Conservation (phyloP, 768 basidiomycete genomes). For the Xerocomellus intermedius region DNA sequence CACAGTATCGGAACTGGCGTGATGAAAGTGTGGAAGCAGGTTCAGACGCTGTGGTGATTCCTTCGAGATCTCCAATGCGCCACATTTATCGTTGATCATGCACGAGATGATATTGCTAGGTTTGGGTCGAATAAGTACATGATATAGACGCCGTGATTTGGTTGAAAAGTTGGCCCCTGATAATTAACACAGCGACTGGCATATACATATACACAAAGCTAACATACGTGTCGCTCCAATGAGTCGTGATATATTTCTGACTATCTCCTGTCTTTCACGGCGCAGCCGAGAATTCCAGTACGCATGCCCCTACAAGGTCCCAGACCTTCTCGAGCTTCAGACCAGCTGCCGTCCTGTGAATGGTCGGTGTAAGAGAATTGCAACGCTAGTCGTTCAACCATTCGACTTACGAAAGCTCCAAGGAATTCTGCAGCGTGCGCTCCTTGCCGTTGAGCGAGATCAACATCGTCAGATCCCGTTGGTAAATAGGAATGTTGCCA, state of each 20-base stretch:
- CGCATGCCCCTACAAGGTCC: conserved; percentile 28
- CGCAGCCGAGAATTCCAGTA: conserved; percentile 26
- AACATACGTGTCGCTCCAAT: not conserved
- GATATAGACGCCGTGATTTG: not conserved
- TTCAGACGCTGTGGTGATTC: conserved; percentile 32
- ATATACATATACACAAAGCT: no score
- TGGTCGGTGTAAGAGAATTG: not conserved
- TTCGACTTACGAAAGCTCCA: conserved; percentile 29
- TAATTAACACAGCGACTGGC: no score
- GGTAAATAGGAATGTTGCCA: conserved; percentile 29
- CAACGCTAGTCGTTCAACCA: not conserved
- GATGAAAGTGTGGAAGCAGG: conserved; percentile 69
- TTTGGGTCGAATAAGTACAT: not conserved
- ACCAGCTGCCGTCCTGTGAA: conserved; percentile 21
- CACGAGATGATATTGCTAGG: not conserved
- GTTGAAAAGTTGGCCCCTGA: no score
- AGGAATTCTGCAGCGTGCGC: conserved; percentile 28
- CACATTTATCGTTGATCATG: not conserved
- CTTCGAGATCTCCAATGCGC: not conserved
- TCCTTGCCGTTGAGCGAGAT: conserved; percentile 33
- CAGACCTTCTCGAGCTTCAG: conserved; percentile 33
- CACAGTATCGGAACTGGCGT: conserved; percentile 72
- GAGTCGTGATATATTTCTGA: not conserved
- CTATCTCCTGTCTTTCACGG: conserved; percentile 5
- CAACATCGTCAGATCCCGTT: conserved; percentile 33